Evolutionary conservation across 164 flowering plant species (phyloP), one percentile per base, ranked within the genome.

Genomic region (Vitis riparia): DNA sequence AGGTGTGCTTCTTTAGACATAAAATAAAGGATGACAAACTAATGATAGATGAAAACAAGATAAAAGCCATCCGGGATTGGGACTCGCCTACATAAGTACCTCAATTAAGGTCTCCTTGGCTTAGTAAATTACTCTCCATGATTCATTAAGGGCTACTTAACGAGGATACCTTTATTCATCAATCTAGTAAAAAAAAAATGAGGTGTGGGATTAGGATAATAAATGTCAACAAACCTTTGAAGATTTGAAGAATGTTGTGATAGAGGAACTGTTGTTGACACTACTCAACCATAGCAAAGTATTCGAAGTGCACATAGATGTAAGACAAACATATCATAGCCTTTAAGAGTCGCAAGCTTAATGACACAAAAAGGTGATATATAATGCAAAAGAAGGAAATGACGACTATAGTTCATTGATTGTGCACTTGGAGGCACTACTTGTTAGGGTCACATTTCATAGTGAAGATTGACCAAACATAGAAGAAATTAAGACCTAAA

Each of bases 321-420:
- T 52, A 76, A 30, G 70, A 68, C 1, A 59, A 59, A 1, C 73
- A 68, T 19, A 69, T 63, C 0, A 37, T 68, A 1, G 70, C 70
- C 0, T 76, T 12, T 13, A 55, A 68, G n/a, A 60, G 64, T 48
- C 51, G 27, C 1, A 76, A 76, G 65, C 14, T 62, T 15, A 62
- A 44, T 3, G 67, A 71, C 2, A 47, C 47, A 17, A 37, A 51
- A 17, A 2, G 57, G 14, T 8, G 32, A 2, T 65, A 65, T 12
- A 65, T 11, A 1, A n/a, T 51, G 11, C 47, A 66, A 49, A 53
- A 51, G 29, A 72, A 50, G 17, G 59, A 58, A 10, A 50, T 56
- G 60, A n/a, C 9, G 2, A 62, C 51, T 0, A 14, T 67, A 13
- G 61, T 73, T 0, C 66, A 67, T 62, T 73, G 67, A 3, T 27